A percentile compares a stretch with the other conserved stretches of the same genome.
Conservation (phyloP, 371 early-diverging fungal species). For the Lichtheimia ornata region DNA sequence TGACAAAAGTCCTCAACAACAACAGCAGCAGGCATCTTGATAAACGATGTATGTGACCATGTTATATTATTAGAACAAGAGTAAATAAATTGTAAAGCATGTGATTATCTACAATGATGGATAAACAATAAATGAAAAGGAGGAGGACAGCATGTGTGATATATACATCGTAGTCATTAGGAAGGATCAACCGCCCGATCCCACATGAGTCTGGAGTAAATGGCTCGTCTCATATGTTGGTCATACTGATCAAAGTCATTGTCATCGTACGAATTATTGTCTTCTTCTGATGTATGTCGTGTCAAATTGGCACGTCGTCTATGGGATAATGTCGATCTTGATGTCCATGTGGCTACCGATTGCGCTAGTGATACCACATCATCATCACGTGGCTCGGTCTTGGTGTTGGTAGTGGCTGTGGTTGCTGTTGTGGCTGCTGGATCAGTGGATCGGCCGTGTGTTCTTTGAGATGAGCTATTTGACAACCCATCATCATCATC, state of each 20-base stretch:
- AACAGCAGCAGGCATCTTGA: no score
- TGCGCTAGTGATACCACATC: constrained; percentile 26
- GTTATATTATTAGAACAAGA: no score
- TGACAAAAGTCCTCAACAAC: no score
- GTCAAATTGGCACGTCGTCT: constrained; percentile 6
- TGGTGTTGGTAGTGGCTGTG: neutral
- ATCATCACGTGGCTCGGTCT: constrained; percentile 16
- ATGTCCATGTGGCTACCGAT: constrained; percentile 29
- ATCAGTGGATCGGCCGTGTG: neutral
- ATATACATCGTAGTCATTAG: no score
- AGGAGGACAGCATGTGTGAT: neutral
- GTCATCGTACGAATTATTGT: constrained; percentile 12
- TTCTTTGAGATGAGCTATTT: neutral
- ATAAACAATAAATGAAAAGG: no score
- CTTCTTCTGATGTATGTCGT: constrained; percentile 3
- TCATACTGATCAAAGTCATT: constrained; percentile 26
- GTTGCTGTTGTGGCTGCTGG: neutral
- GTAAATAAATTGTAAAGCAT: no score
- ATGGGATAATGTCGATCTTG: constrained; percentile 14
- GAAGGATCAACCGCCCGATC: constrained; percentile 9
- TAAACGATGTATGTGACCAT: no score
- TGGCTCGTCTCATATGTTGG: constrained; percentile 31
- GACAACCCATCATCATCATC: neutral
- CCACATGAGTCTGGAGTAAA: constrained; percentile 30
- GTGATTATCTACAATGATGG: no score